These are phyloP conservation scores for Begonia peltatifolia DNA, from an alignment of 306 rosid species.

Conservation along the genomic window DNA sequence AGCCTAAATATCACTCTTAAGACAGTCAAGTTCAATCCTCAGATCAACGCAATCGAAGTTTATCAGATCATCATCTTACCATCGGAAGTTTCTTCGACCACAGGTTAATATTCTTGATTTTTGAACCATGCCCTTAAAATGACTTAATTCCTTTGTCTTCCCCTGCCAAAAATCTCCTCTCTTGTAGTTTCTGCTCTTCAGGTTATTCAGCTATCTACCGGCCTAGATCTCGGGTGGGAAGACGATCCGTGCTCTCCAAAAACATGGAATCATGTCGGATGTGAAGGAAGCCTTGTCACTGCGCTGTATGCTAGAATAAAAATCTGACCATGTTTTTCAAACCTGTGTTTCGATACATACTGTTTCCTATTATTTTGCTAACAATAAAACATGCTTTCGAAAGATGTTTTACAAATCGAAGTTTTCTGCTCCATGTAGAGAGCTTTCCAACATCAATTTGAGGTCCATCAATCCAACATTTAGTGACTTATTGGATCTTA, in stretches of 20 bases:
- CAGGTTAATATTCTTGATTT: constrained; percentile 32
- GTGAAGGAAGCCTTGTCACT: constrained; percentile 72
- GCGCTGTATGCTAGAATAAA: constrained; percentile 36
- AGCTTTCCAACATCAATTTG: constrained; percentile 52
- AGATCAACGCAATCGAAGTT: constrained; percentile 80
- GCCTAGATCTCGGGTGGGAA: constrained; percentile 80
- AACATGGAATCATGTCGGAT: constrained; percentile 58
- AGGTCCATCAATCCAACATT: constrained; percentile 79
- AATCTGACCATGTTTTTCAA: constrained; percentile 3
- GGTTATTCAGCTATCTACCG: constrained; percentile 69
- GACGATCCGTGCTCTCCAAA: constrained; percentile 90
- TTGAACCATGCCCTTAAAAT: constrained; percentile 5
- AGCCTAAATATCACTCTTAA: constrained; percentile 56
- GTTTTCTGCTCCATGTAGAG: constrained; percentile 26
- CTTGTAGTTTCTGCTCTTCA: constrained; percentile 81
- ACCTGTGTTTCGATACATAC: neutral
- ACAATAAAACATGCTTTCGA: too few relatives aligned
- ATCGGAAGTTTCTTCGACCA: constrained; percentile 68
- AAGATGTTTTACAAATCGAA: too few relatives aligned
- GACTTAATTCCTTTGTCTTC: constrained; percentile 2
- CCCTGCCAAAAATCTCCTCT: constrained; percentile 13
- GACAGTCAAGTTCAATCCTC: constrained; percentile 53
- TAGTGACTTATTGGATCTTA: constrained; percentile 81
- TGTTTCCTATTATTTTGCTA: too few relatives aligned
- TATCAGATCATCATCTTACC: constrained; percentile 66